Conservation (phyloP, 2,329 filamentous ascomycete genomes). For the Tympanopsis confertula region DNA sequence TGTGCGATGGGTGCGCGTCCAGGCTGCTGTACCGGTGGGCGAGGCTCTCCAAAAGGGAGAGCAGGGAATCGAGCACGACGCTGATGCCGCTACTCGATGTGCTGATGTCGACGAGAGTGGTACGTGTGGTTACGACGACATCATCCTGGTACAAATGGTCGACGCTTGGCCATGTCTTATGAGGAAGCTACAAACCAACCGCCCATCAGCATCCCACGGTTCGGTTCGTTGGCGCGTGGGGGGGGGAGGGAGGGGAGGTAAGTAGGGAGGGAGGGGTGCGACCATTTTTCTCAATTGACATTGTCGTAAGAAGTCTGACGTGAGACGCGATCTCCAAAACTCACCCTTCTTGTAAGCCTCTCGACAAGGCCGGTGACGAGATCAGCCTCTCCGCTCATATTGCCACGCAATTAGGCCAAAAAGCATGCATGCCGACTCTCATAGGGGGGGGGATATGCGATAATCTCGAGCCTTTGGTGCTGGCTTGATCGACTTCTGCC, state of each 20-base stretch:
- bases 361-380: conserved; percentile 51
- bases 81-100: conserved; percentile 33
- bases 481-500: no score
- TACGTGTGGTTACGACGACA: conserved; percentile 45
- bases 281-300: no score
- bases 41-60: conserved; percentile 46
- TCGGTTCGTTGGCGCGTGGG: no score
- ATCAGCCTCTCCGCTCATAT: conserved; percentile 47
- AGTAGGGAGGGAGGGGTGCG: no score
- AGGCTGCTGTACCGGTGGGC: conserved; percentile 38
- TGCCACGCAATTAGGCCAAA: no score
- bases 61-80: conserved; percentile 42
- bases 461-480: no score
- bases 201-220: conserved; percentile 7
- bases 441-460: no score
- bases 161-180: conserved; percentile 45
- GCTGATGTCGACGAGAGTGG: conserved; percentile 50
- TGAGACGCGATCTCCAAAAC: no score
- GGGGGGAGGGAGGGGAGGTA: no score
- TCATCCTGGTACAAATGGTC: conserved; percentile 49
- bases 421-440: no score
- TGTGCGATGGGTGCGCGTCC: conserved; percentile 41
- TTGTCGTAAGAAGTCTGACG: no score
- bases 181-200: conserved; percentile 38
- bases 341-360: conserved; percentile 51